phyloP scores from a whole-genome alignment of 768 basidiomycete species.

The Podaxis rugospora region DNA sequence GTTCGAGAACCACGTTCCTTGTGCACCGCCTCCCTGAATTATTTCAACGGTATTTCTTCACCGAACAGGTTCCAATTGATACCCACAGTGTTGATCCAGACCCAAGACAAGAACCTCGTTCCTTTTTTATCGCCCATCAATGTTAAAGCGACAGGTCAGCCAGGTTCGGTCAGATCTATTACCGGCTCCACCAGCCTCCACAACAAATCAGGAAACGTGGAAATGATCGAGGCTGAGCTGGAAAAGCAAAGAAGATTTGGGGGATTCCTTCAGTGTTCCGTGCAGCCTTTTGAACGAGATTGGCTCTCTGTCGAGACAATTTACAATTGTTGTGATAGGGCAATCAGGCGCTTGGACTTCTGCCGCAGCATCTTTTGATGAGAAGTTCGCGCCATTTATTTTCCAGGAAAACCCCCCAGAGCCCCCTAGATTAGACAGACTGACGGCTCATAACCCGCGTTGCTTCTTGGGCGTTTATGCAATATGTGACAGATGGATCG shows the following conservation, averaged over 20 bases:
- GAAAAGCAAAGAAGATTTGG: background rate
- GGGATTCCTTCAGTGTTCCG: background rate
- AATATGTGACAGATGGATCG: too few relatives aligned
- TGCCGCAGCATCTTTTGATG: too few relatives aligned
- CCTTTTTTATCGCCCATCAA: slow-evolving; percentile 1
- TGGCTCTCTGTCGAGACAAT: background rate
- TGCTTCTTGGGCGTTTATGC: too few relatives aligned
- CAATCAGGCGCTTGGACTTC: too few relatives aligned
- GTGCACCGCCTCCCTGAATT: background rate
- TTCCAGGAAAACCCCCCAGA: too few relatives aligned
- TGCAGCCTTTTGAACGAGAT: background rate
- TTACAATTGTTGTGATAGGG: too few relatives aligned
- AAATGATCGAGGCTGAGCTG: background rate
- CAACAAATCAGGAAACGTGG: background rate
- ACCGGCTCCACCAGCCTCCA: background rate
- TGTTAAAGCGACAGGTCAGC: background rate
- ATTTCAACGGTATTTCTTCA: background rate
- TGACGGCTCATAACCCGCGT: too few relatives aligned
- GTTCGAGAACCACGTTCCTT: background rate
- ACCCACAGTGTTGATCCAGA: background rate
- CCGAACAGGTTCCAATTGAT: background rate
- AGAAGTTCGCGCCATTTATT: too few relatives aligned
- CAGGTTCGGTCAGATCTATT: background rate
- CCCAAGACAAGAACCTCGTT: background rate
- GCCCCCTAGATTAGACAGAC: too few relatives aligned